Evolutionary conservation across 805 yeast species (phyloP), one percentile per base, ranked within the genome.

Genomic region (Danielozyma ontarioensis): DNA sequence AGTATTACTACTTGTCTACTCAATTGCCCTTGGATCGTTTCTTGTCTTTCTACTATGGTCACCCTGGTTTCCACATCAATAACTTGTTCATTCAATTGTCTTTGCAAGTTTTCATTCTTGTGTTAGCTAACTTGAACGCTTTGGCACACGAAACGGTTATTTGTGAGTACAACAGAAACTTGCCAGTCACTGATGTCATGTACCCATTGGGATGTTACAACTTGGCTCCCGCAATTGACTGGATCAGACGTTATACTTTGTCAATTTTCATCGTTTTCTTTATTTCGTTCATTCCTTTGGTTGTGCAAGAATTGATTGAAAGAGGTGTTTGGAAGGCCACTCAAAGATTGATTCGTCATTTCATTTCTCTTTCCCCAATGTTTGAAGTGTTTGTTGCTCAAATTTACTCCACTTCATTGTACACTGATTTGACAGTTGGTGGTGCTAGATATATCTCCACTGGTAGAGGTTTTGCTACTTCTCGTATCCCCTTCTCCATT

Each of bases 391-490:
- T 83, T 53, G 86, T 80, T 39, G 83, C 88, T 59, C 85, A 80
- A 60, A 76, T 83, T 42, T 83, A 83, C 58, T 77, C 90, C 26
- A 70, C 82, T 27, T 76, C 93, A 10, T 62, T 83, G 47, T 62
- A 74, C 36, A 78, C 78, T 51, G 89, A 83, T 64, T 69, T 83
- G 59, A 69, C 82, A 32, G 76, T 83, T 44, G 94, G 94, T 60
- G 93, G 93, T 59, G 94, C 94, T 42, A 78, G 86, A 64, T 83
- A 83, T 64, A 81, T 83, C 52, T 78, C 89, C 27, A 83, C 93
- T 13, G 93, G 93, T 57, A 74, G 94, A 70, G 89, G 93, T 47
- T 83, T 83, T 55, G 90, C 90, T 28, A 83, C 89, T 31, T 75
- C 83, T 13, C 76, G 93, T 68, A 78, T 79, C 45, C 83, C 85